Conservation (phyloP, 2,329 filamentous ascomycete species). For the Calonectria pteridis region DNA sequence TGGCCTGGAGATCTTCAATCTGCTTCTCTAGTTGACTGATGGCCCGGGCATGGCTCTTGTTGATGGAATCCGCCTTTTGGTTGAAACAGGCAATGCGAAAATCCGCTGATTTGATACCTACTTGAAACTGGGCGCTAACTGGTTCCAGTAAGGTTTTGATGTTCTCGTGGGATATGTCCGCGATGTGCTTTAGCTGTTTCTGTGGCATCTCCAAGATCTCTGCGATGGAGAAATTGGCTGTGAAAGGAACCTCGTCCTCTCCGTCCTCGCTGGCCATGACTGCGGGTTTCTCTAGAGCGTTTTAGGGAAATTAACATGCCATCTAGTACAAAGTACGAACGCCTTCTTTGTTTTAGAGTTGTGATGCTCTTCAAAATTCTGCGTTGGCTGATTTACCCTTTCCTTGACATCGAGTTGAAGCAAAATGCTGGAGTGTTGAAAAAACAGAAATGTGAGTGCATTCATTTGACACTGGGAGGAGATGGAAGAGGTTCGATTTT, state of each 20-base stretch:
- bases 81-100: background rate
- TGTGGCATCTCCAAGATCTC: background rate
- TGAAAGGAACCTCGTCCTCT: too few species aligned
- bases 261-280: background rate
- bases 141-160: background rate
- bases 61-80: background rate
- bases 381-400: background rate
- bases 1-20: background rate
- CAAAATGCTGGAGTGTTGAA: background rate
- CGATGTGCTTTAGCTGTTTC: background rate
- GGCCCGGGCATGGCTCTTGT: background rate
- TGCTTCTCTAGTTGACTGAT: background rate
- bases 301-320: background rate
- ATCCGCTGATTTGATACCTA: background rate
- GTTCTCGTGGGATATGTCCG: too few species aligned
- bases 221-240: background rate
- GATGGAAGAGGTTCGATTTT: too few species aligned
- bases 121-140: background rate
- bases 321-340: background rate
- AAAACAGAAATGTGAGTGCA: background rate
- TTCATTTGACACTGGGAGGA: background rate
- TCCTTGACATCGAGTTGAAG: background rate
- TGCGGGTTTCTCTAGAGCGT: background rate
- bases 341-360: too few species aligned
- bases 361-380: background rate